A percentile compares a stretch with the other conserved stretches of the same genome.
These are phyloP conservation scores for Wickerhamomyces xylosicus DNA, from an alignment of 805 yeast species.

Conservation along the genomic window DNA sequence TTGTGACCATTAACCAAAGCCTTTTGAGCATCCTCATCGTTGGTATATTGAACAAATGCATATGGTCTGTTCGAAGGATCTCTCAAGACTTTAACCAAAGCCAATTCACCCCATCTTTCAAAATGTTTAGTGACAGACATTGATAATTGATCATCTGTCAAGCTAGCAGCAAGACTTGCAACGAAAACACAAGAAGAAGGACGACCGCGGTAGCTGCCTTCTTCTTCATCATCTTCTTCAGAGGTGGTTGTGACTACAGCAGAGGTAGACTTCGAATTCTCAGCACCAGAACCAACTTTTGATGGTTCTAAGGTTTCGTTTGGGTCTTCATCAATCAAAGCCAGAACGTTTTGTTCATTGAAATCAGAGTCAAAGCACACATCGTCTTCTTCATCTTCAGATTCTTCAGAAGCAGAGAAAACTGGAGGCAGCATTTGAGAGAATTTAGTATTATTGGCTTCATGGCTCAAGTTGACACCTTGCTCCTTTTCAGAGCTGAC, in stretches of 20 bases:
- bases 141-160: slow-evolving; percentile 63
- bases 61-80: slow-evolving; percentile 81
- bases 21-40: slow-evolving; percentile 53
- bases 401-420: slow-evolving; percentile 16
- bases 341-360: background rate
- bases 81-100: slow-evolving; percentile 71
- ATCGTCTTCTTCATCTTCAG: slow-evolving; percentile 13
- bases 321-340: slow-evolving; percentile 3
- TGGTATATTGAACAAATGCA: slow-evolving; percentile 82
- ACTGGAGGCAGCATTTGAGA: slow-evolving; percentile 11
- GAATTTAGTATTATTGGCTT: slow-evolving; percentile 8
- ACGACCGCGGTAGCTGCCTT: slow-evolving; percentile 33
- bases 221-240: slow-evolving; percentile 1
- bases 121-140: slow-evolving; percentile 62
- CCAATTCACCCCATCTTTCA: slow-evolving; percentile 57
- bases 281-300: background rate
- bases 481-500: background rate
- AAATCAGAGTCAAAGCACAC: slow-evolving; percentile 9
- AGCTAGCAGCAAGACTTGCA: slow-evolving; percentile 61
- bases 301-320: slow-evolving; percentile 8
- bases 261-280: slow-evolving; percentile 10
- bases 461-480: slow-evolving; percentile 6
- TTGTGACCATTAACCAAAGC: slow-evolving; percentile 68
- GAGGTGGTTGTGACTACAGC: slow-evolving; percentile 13
- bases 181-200: slow-evolving; percentile 88